These are phyloP conservation scores for Solanum piurae DNA, from an alignment of 257 asterid genomes.

Conservation along the genomic window DNA sequence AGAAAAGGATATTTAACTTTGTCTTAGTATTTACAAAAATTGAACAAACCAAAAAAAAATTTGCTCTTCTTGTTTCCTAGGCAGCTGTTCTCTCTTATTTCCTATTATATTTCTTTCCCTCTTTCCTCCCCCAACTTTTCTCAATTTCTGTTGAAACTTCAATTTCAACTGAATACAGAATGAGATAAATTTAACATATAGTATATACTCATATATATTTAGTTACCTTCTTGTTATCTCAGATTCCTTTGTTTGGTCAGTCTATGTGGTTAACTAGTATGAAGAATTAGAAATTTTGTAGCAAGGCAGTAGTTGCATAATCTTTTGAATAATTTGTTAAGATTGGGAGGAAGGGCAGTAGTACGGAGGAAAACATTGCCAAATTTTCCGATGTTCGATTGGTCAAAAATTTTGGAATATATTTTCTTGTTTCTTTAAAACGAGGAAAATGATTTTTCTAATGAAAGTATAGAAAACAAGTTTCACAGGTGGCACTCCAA, in stretches of 20 bases:
- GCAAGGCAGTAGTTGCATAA: background rate
- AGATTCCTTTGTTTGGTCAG: background rate
- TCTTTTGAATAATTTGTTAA: background rate
- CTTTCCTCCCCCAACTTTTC: background rate
- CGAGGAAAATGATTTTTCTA: background rate
- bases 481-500: background rate
- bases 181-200: background rate
- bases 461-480: background rate
- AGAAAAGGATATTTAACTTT: background rate
- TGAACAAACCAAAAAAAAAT: background rate
- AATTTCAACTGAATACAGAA: background rate
- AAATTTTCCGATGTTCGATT: background rate
- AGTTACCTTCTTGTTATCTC: background rate
- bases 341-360: background rate
- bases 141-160: background rate
- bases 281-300: background rate
- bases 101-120: background rate
- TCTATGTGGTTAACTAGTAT: background rate
- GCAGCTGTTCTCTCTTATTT: background rate
- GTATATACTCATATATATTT: background rate
- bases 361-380: background rate
- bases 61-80: background rate
- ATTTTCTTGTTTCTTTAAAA: background rate
- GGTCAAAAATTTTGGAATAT: background rate
- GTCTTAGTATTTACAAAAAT: background rate